Evolutionary conservation across 2,329 filamentous ascomycete genomes (phyloP).

Genomic region (Erysiphe pulchra): DNA sequence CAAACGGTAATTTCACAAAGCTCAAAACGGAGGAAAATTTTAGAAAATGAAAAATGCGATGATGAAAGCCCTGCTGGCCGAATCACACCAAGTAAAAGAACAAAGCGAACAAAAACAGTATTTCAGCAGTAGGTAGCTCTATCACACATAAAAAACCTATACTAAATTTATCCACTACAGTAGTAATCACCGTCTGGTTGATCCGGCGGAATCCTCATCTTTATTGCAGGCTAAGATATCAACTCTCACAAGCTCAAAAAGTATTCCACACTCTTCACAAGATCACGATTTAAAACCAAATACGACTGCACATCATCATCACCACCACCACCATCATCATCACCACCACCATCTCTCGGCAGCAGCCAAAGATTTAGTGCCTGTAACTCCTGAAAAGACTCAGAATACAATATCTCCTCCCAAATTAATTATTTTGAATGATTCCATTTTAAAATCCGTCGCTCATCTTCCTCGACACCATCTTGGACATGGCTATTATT

Average conservation of each 20-base stretch:
- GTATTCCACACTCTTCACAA: conserved; percentile 19
- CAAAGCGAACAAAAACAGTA: conserved; percentile 42
- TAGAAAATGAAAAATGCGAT: conserved; percentile 43
- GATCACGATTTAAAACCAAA: conserved; percentile 6
- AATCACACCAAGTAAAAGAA: conserved; percentile 28
- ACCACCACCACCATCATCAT: conserved; percentile 14
- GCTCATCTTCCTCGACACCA: conserved; percentile 48
- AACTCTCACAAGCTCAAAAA: conserved; percentile 25
- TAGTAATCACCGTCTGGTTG: conserved; percentile 17
- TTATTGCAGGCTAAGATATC: conserved; percentile 18
- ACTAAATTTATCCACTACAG: conserved; percentile 4
- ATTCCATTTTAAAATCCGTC: conserved; percentile 46
- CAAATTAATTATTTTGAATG: conserved; percentile 39
- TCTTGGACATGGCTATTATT: conserved; percentile 64
- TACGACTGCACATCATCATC: conserved; percentile 8
- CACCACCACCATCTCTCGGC: conserved; percentile 15
- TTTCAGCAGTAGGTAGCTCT: conserved; percentile 18
- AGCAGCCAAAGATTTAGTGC: not conserved
- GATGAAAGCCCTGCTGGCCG: conserved; percentile 42
- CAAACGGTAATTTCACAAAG: conserved; percentile 15
- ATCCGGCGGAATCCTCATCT: conserved; percentile 20
- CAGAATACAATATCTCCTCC: conserved; percentile 19
- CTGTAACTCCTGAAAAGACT: conserved; percentile 6
- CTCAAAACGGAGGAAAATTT: conserved; percentile 41
- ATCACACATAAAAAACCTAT: conserved; percentile 32